Evolutionary conservation across 495 filamentous ascomycete species (phyloP), one percentile per base, ranked within the genome.

Genomic region (Talaromyces proteolyticus): DNA sequence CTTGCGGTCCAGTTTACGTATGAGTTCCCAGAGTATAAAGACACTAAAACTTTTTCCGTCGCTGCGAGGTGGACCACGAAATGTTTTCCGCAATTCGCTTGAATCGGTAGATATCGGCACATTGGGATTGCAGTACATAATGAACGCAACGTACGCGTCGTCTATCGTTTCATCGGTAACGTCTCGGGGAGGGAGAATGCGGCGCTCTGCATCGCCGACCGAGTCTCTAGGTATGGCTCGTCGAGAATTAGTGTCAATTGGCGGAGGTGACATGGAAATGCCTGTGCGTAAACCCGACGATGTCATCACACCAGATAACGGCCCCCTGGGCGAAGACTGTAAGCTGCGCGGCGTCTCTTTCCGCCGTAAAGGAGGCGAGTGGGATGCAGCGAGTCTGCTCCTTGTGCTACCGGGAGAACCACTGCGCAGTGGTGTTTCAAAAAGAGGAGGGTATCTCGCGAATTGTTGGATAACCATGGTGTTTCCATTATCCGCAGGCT

Each of bases 21-120:
- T 91, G 44, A 98, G 76, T 51, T 89, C 80, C 61, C 86, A 94
- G 22, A 96, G 61, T n/a, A 70, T 76, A 57, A 78, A 94, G 2
- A 89, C 86, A 60, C 84, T 91, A 63, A 96, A 98, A 51, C 74
- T 87, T 67, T 96, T 96, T 49, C 89, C 91, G 60, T 93, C 93
- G 57, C 90, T 96, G 59, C 87, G 91, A 2, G 93, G 93, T 2
- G 91, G 90, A 19, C 72, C 81, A 22, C 88, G 79, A 65, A 98
- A 96, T 3, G 81, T 84, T 52, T 88, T 89, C 40, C 81, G 80
- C 41, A 98, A 70, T 43, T 89, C 84, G 1, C 73, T 70, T 3
- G 87, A 82, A 66, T 91, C 87, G 24, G 80, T 80, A n/a, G 84
- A 81, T 19, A 73, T 57, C 3, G 87, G 82, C 7, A 92, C 79